Percentiles rank a stretch among this genome's conserved stretches.
These are phyloP conservation scores for Zancudomyces culisetae DNA, from an alignment of 371 early-diverging fungal genomes.

Conservation along the genomic window DNA sequence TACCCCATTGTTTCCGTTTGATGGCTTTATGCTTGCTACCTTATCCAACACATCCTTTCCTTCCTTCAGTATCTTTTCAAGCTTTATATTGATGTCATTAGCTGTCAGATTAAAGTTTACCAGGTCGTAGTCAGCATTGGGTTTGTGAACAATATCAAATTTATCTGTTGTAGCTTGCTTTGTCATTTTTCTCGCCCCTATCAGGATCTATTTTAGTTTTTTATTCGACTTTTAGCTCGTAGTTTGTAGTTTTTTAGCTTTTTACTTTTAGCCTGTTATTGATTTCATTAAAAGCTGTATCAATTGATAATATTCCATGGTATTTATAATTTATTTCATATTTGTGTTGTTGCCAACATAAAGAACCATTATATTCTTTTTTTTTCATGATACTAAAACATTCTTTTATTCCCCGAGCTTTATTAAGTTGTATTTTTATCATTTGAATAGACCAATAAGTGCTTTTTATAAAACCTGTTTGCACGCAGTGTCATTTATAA, in stretches of 20 bases:
- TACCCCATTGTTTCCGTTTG: too few species aligned
- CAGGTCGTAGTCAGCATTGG: slow-evolving; percentile 1
- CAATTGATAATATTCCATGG: too few species aligned
- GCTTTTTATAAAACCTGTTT: too few species aligned
- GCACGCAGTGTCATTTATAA: too few species aligned
- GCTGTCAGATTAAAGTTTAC: slow-evolving; percentile 18
- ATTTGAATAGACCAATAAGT: too few species aligned
- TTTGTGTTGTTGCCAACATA: too few species aligned
- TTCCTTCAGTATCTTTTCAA: slow-evolving; percentile 15
- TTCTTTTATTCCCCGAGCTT: too few species aligned
- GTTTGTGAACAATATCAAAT: not conserved
- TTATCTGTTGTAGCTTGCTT: not conserved
- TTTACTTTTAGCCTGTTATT: not conserved
- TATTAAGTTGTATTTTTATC: too few species aligned
- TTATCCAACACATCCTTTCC: slow-evolving; percentile 13
- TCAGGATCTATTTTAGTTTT: not conserved
- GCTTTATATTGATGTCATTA: slow-evolving; percentile 13
- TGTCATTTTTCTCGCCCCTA: not conserved
- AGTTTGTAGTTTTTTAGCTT: not conserved
- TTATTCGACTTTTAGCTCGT: not conserved
- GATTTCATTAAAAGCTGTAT: too few species aligned
- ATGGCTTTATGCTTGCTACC: slow-evolving; percentile 10
- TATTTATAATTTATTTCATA: too few species aligned
- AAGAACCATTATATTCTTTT: too few species aligned
- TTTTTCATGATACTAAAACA: too few species aligned